Evolutionary conservation across 2,329 filamentous ascomycete species (phyloP).

Genomic region (Sarocladium brachiariae): DNA sequence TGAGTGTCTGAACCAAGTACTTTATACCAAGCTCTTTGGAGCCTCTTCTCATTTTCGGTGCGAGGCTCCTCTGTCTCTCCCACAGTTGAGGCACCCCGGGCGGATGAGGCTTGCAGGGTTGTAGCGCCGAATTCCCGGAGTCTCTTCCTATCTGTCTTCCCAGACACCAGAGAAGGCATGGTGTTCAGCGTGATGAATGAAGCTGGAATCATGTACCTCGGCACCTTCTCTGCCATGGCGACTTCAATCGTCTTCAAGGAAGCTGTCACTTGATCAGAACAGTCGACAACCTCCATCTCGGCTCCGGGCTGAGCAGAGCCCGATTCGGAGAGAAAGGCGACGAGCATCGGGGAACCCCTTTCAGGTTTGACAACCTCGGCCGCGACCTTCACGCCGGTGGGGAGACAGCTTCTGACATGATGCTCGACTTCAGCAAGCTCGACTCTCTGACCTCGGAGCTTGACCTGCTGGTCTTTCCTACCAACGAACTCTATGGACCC

Average conservation of each 20-base stretch:
- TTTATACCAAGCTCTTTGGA: conserved; percentile 30
- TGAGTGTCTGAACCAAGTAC: conserved; percentile 29
- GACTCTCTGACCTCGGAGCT: conserved; percentile 58
- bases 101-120: conserved; percentile 32
- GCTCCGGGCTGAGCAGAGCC: conserved; percentile 8
- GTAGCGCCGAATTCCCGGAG: conserved; percentile 37
- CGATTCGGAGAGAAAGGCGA: conserved; percentile 36
- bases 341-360: conserved; percentile 36
- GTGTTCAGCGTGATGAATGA: conserved; percentile 36
- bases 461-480: conserved; percentile 62
- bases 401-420: conserved; percentile 38
- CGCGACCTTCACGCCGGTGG: conserved; percentile 34
- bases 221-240: conserved; percentile 27
- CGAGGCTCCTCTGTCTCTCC: conserved; percentile 27
- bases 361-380: conserved; percentile 43
- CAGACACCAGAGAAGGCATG: conserved; percentile 42
- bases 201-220: conserved; percentile 42
- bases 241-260: conserved; percentile 25
- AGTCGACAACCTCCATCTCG: conserved; percentile 19
- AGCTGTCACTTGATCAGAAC: conserved; percentile 25
- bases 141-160: conserved; percentile 42
- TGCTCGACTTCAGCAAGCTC: conserved; percentile 51
- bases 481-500: conserved; percentile 51
- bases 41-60: conserved; percentile 29
- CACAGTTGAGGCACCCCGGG: conserved; percentile 15